Base-by-base conservation (phyloP, 768 basidiomycete species). In the Clathrus columnatus region DNA sequence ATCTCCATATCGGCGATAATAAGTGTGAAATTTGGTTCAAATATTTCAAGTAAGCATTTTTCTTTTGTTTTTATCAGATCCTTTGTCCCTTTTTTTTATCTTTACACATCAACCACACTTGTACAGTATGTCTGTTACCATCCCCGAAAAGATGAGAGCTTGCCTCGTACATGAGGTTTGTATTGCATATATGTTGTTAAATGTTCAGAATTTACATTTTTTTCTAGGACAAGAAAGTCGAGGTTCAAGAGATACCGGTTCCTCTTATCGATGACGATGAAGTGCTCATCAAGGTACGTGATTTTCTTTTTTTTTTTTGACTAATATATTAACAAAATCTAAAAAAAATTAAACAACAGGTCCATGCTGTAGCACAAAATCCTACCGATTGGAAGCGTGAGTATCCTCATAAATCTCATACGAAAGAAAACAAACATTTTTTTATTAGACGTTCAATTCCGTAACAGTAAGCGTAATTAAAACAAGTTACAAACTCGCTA, bases 311-410 rank as follows among this genome's bases (percentile, higher is more conserved):
- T 26, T 27, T n/a, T 24, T 28, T 26, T 27, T 50, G 26, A 28
- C 8, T 29, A 27, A 30, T 16, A 16, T 42, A 14, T 29, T 32
- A 21, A 50, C 24, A 11, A 2, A 50, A 24, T 14, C 4, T 36
- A 18, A 7, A 6, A 16, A 10, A 21, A 7, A 26, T 51, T 17
- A 21, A 21, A n/a, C 6, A n/a, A 16, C 20, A 51, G 50, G 29
- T 36, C 7, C 21, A 27, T 1, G 50, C 50, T n/a, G 32, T 41
- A n/a, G 50, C 50, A 2, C 50, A 51, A 42, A 51, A 51, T 18
- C 50, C 50, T 41, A 51, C 50, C 16, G 50, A 51, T 20, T 51
- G 50, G 50, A 51, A 51, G 42, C 51, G 51, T 53, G 23, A 20
- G 51, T 53, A 7, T 4, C 14, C 16, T 1, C 44, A 5, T 14